Percentiles rank a stretch among this genome's conserved stretches.
These are phyloP conservation scores for Quercus variabilis DNA, from an alignment of 306 rosid genomes.

Conservation along the genomic window DNA sequence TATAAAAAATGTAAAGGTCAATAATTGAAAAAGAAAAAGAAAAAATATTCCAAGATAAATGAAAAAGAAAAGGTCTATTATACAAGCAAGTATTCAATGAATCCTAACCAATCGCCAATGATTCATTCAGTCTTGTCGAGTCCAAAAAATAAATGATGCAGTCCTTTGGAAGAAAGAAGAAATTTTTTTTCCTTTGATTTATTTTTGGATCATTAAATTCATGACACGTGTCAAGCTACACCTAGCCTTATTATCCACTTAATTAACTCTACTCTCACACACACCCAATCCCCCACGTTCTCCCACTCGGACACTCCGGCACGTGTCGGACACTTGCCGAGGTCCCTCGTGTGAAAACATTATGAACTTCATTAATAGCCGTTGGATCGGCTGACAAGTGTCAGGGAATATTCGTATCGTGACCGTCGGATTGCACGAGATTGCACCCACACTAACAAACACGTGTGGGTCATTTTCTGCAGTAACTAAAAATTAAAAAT, in stretches of 20 bases:
- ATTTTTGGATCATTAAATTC: background rate
- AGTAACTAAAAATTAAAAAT: background rate
- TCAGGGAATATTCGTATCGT: background rate
- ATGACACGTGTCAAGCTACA: background rate
- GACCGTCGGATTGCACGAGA: background rate
- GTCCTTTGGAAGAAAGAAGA: background rate
- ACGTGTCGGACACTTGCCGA: background rate
- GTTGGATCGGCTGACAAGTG: background rate
- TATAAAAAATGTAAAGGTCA: too few relatives aligned
- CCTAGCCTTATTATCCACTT: too few relatives aligned
- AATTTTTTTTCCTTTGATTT: background rate
- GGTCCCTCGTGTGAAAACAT: background rate
- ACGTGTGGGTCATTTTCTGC: slow-evolving; percentile 2
- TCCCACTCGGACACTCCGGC: background rate
- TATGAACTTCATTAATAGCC: background rate
- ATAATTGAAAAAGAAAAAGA: background rate
- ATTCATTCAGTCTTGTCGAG: background rate
- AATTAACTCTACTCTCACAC: too few relatives aligned
- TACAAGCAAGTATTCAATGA: background rate
- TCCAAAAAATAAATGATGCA: background rate
- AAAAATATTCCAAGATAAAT: background rate
- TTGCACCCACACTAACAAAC: background rate
- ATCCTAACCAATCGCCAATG: background rate
- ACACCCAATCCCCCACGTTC: too few relatives aligned
- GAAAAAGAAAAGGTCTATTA: background rate